phyloP scores from a whole-genome alignment of 2,329 filamentous ascomycete species.

The Aspergillus cejpii region DNA sequence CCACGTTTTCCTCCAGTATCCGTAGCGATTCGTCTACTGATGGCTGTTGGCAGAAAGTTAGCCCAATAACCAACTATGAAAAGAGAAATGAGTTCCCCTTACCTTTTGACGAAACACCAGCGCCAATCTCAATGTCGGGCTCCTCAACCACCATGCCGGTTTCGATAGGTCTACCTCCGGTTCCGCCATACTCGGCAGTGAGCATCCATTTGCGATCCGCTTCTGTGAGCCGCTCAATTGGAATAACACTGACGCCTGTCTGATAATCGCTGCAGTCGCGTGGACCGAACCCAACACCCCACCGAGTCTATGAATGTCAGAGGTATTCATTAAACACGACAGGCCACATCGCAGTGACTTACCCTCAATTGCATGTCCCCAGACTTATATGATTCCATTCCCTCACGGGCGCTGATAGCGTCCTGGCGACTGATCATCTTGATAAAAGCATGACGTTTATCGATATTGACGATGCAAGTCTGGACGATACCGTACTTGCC shows the following conservation, averaged over 20 bases:
- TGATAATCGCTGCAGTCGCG: slow-evolving; percentile 95
- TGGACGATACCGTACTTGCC: slow-evolving; percentile 78
- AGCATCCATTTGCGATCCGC: slow-evolving; percentile 97
- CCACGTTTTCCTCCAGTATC: slow-evolving; percentile 46
- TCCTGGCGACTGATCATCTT: slow-evolving; percentile 93
- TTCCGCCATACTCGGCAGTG: slow-evolving; percentile 87
- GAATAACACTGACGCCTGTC: slow-evolving; percentile 86
- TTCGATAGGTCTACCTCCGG: slow-evolving; percentile 73
- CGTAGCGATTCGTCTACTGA: slow-evolving; percentile 48
- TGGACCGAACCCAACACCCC: slow-evolving; percentile 95
- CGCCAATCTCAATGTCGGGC: slow-evolving; percentile 96
- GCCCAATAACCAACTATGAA: not conserved
- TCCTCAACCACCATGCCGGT: slow-evolving; percentile 87
- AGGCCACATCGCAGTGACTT: slow-evolving; percentile 31
- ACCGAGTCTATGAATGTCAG: slow-evolving; percentile 63
- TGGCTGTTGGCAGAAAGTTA: slow-evolving; percentile 33
- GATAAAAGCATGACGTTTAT: slow-evolving; percentile 97
- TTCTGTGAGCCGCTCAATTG: slow-evolving; percentile 85
- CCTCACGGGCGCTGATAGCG: slow-evolving; percentile 74
- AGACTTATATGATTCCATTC: slow-evolving; percentile 73
- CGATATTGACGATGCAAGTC: slow-evolving; percentile 95
- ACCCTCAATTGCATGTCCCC: slow-evolving; percentile 67
- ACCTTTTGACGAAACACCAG: slow-evolving; percentile 91
- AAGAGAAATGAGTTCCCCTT: slow-evolving; percentile 14
- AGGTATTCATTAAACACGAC: not conserved